A percentile compares a stretch with the other conserved stretches of the same genome.
Conservation (phyloP, 495 filamentous ascomycete species). For the Xylaria bambusicola region DNA sequence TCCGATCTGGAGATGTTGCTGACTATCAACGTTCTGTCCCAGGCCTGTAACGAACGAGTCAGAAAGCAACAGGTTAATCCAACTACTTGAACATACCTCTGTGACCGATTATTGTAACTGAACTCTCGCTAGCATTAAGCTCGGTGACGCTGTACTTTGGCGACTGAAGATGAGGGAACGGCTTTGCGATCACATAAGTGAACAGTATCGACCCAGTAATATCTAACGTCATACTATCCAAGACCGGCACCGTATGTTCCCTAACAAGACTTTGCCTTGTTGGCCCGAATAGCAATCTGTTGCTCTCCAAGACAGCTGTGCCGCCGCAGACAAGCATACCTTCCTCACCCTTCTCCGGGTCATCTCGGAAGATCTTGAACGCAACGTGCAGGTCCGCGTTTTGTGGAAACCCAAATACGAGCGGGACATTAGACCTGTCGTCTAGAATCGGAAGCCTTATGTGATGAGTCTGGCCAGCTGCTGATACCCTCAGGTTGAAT, state of each 20-base stretch:
- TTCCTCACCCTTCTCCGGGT: background rate
- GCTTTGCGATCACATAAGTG: constrained; percentile 32
- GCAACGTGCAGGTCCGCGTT: constrained; percentile 24
- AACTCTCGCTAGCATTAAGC: background rate
- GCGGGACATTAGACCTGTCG: constrained; percentile 34
- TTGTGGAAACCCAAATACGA: constrained; percentile 23
- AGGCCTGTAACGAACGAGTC: constrained; percentile 13
- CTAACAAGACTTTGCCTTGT: constrained; percentile 35
- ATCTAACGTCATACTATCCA: constrained; percentile 27
- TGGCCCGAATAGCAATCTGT: constrained; percentile 20
- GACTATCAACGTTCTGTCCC: constrained; percentile 31
- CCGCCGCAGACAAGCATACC: constrained; percentile 1
- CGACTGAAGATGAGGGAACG: constrained; percentile 19
- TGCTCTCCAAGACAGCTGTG: constrained; percentile 21
- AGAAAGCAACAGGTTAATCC: constrained; percentile 10
- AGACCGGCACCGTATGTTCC: constrained; percentile 33
- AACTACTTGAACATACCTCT: constrained; percentile 34
- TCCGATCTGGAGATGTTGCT: constrained; percentile 40
- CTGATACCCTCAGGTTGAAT: constrained; percentile 16
- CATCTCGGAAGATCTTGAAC: background rate
- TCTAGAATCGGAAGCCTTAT: constrained; percentile 31
- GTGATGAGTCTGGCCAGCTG: constrained; percentile 20
- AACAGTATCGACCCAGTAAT: constrained; percentile 36
- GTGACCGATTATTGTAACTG: constrained; percentile 30
- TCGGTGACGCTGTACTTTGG: background rate